phyloP scores from a whole-genome alignment of 2,329 filamentous ascomycete genomes.

The Penicillium crustosum region DNA sequence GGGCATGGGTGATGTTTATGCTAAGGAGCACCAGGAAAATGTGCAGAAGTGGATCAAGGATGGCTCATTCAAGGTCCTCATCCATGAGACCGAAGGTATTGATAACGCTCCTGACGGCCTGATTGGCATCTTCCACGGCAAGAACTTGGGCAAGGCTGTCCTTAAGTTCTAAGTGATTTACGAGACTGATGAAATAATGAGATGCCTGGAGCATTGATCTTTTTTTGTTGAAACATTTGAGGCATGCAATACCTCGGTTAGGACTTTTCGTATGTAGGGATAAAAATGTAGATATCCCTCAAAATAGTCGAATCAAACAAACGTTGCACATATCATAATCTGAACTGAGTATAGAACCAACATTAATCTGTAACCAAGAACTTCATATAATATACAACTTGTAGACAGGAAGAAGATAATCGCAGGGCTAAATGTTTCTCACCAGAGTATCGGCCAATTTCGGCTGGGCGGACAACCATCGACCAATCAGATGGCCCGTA shows the following conservation, averaged over 20 bases:
- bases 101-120: conserved; percentile 74
- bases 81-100: conserved; percentile 70
- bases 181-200: conserved; percentile 16
- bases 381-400: neutral
- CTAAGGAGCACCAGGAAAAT: conserved; percentile 71
- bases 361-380: neutral
- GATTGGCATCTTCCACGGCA: conserved; percentile 70
- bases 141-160: conserved; percentile 85
- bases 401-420: conserved; percentile 2
- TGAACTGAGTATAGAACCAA: neutral
- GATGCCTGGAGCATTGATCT: conserved; percentile 10
- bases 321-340: neutral
- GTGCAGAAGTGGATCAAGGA: conserved; percentile 74
- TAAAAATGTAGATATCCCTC: neutral
- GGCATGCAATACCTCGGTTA: conserved; percentile 19
- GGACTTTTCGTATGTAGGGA: neutral
- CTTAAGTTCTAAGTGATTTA: conserved; percentile 60
- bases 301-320: conserved; percentile 1
- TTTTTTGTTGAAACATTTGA: conserved; percentile 1
- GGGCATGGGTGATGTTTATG: conserved; percentile 66
- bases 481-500: conserved; percentile 38
- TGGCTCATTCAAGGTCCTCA: conserved; percentile 69
- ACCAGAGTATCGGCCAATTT: conserved; percentile 36
- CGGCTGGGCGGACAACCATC: conserved; percentile 37
- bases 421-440: conserved; percentile 23